Percentiles rank a stretch among this genome's conserved stretches.
Conservation (phyloP, 495 filamentous ascomycete species). For the Paragyromitra xinjiangensis region DNA sequence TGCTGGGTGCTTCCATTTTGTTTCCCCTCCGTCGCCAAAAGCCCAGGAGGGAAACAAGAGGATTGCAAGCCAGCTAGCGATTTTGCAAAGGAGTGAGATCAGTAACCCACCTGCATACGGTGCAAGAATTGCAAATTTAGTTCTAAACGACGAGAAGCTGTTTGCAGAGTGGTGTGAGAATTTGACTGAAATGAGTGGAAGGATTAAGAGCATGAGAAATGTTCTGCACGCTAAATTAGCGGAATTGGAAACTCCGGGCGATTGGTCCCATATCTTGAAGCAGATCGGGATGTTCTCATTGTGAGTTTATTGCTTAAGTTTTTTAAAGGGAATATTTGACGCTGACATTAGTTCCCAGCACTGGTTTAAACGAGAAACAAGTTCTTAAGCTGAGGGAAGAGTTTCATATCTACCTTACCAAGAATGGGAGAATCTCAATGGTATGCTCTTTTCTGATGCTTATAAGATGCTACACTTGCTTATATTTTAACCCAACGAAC, state of each 20-base stretch:
- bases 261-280: slow-evolving; percentile 95
- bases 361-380: slow-evolving; percentile 84
- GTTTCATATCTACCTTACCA: slow-evolving; percentile 96
- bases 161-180: slow-evolving; percentile 97
- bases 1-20: slow-evolving; percentile 94
- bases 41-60: slow-evolving; percentile 69
- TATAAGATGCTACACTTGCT: not conserved
- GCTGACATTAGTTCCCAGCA: slow-evolving; percentile 59
- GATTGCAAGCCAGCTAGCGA: slow-evolving; percentile 87
- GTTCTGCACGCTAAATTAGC: slow-evolving; percentile 79
- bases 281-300: slow-evolving; percentile 99
- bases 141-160: slow-evolving; percentile 82
- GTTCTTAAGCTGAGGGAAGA: slow-evolving; percentile 81
- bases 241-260: slow-evolving; percentile 81
- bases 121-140: slow-evolving; percentile 80
- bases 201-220: slow-evolving; percentile 88
- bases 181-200: slow-evolving; percentile 89
- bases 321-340: not conserved
- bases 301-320: slow-evolving; percentile 28
- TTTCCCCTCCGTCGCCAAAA: slow-evolving; percentile 75
- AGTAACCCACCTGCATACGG: slow-evolving; percentile 95
- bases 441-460: slow-evolving; percentile 33
- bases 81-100: slow-evolving; percentile 96
- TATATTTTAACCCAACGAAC: not conserved
- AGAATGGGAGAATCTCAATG: slow-evolving; percentile 96